A percentile compares a stretch with the other conserved stretches of the same genome.
Evolutionary conservation across 176 grass and related monocot species (phyloP).

Genomic region (Musa beccarii): DNA sequence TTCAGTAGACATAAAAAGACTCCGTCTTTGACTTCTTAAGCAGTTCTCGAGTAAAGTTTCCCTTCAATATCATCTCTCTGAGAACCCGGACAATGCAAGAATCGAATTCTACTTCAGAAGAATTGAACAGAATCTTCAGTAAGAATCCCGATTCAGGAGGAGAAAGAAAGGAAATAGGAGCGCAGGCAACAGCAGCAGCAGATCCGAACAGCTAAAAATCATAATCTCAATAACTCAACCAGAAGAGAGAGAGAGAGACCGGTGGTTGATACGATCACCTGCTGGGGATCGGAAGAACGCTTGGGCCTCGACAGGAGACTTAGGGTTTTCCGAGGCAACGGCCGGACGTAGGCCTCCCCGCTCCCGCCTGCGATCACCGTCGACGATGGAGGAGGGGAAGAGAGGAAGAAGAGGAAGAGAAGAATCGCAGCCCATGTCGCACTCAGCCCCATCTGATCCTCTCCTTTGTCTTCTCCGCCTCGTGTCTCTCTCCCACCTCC

Average conservation of each 20-base stretch:
- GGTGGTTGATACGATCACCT: conserved; percentile 21
- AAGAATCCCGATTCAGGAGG: neutral
- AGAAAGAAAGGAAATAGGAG: neutral
- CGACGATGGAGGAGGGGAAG: neutral
- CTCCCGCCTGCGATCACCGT: conserved; percentile 12
- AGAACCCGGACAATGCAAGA: neutral
- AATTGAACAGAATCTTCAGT: neutral
- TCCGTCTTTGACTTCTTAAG: neutral
- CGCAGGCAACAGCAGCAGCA: neutral
- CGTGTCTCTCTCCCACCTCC: too few species aligned
- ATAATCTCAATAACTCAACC: neutral
- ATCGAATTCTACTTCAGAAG: neutral
- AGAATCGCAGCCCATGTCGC: neutral
- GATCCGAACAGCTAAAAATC: neutral
- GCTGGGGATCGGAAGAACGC: conserved; percentile 39
- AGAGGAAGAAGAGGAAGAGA: neutral
- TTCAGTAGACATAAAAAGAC: neutral
- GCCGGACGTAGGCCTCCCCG: conserved; percentile 57
- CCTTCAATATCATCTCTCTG: neutral
- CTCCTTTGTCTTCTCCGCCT: too few species aligned
- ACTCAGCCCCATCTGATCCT: neutral
- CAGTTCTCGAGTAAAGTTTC: neutral
- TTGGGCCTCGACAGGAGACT: conserved; percentile 29
- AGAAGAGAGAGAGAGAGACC: neutral
- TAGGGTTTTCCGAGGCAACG: conserved; percentile 36